These are phyloP conservation scores for Hygrocybe coccinea DNA, from an alignment of 768 basidiomycete species.

Conservation along the genomic window DNA sequence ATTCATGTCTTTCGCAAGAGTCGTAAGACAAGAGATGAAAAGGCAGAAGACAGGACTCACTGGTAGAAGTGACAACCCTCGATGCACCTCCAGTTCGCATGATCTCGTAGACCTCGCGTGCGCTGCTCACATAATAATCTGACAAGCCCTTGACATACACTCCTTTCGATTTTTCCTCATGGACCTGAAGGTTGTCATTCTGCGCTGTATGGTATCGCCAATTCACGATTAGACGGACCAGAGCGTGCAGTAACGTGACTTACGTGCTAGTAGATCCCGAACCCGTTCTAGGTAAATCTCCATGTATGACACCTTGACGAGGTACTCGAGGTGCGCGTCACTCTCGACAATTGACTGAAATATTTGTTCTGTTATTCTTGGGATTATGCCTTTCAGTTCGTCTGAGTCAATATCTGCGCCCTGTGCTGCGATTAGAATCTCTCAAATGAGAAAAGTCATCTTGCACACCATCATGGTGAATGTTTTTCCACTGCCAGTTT, in stretches of 20 bases:
- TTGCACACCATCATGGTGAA: slow-evolving; percentile 93
- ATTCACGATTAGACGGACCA: not conserved
- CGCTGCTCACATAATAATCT: slow-evolving; percentile 96
- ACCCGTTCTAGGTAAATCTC: slow-evolving; percentile 98
- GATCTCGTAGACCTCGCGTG: slow-evolving; percentile 95
- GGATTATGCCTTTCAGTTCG: slow-evolving; percentile 94
- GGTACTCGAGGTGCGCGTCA: slow-evolving; percentile 91
- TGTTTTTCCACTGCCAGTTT: slow-evolving; percentile 86
- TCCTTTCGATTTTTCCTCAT: slow-evolving; percentile 95
- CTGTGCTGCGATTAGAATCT: slow-evolving; percentile 37
- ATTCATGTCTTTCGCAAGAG: slow-evolving; percentile 81
- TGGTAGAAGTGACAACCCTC: slow-evolving; percentile 89
- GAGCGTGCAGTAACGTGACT: slow-evolving; percentile 33
- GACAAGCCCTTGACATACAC: slow-evolving; percentile 98
- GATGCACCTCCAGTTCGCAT: slow-evolving; percentile 95
- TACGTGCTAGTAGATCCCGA: slow-evolving; percentile 91
- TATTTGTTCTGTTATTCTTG: slow-evolving; percentile 97
- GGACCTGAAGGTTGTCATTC: slow-evolving; percentile 97
- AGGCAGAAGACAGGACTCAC: slow-evolving; percentile 43
- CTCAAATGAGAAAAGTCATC: slow-evolving; percentile 7
- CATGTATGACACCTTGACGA: slow-evolving; percentile 99
- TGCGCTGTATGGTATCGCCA: slow-evolving; percentile 53
- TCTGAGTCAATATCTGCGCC: slow-evolving; percentile 94
- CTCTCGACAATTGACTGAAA: slow-evolving; percentile 97
- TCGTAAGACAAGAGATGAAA: not conserved